A percentile compares a stretch with the other conserved stretches of the same genome.
Conservation (phyloP, 768 basidiomycete genomes). For the Russula olivacea region DNA sequence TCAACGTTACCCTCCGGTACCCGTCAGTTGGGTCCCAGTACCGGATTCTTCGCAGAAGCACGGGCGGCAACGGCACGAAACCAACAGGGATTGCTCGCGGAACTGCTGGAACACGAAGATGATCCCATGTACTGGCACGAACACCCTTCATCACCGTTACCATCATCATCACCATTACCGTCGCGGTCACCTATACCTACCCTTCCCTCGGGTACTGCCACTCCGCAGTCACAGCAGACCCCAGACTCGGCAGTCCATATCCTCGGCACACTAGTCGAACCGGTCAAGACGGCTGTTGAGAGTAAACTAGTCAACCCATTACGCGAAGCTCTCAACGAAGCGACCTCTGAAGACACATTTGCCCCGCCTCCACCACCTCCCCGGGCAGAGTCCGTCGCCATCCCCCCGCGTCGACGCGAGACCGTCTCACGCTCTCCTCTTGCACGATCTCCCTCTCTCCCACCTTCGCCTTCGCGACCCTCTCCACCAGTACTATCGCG, state of each 20-base stretch:
- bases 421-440: slow-evolving; percentile 15
- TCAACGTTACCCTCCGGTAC: background rate
- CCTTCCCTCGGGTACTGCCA: slow-evolving; percentile 10
- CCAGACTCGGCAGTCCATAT: background rate
- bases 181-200: slow-evolving; percentile 3
- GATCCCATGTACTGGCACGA: slow-evolving; percentile 54
- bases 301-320: background rate
- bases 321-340: slow-evolving; percentile 22
- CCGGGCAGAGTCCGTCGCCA: background rate
- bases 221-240: background rate
- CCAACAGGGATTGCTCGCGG: slow-evolving; percentile 51
- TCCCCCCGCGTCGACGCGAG: slow-evolving; percentile 6
- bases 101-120: slow-evolving; percentile 59
- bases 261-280: background rate
- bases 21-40: background rate
- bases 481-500: slow-evolving; percentile 35
- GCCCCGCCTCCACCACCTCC: background rate
- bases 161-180: background rate
- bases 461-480: slow-evolving; percentile 32
- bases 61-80: slow-evolving; percentile 48
- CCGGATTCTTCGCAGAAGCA: slow-evolving; percentile 49
- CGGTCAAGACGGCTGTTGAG: background rate
- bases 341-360: slow-evolving; percentile 13
- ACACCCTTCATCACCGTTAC: background rate
- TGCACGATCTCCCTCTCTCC: slow-evolving; percentile 31